These are phyloP conservation scores for Xerocomus spinulosus DNA, from an alignment of 768 basidiomycete genomes.

Conservation along the genomic window DNA sequence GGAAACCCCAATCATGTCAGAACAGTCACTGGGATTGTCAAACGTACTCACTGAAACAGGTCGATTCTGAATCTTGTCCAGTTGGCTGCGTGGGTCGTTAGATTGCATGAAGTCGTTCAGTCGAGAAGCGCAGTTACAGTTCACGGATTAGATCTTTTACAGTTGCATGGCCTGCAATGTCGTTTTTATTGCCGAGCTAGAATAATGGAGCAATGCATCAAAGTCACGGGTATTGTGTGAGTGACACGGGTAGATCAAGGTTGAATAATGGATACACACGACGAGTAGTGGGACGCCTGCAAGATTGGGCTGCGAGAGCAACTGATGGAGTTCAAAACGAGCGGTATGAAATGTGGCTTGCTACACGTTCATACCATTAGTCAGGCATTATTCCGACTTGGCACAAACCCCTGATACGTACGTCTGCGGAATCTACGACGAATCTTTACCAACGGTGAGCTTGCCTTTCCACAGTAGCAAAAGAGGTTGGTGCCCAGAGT, in stretches of 20 bases:
- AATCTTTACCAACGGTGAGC: constrained; percentile 50
- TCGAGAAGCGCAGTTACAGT: constrained; percentile 43
- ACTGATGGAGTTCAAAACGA: constrained; percentile 77
- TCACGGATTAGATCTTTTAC: constrained; percentile 81
- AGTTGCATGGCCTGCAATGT: constrained; percentile 66
- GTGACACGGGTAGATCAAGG: not conserved
- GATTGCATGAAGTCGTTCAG: no score
- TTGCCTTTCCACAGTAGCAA: not conserved
- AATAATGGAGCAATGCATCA: not conserved
- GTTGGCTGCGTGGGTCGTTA: constrained; percentile 31
- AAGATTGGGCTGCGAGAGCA: constrained; percentile 63
- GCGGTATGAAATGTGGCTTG: constrained; percentile 78
- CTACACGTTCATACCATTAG: constrained; percentile 35
- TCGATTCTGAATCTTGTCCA: constrained; percentile 75
- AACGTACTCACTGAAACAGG: constrained; percentile 72
- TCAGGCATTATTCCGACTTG: no score
- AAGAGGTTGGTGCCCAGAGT: not conserved
- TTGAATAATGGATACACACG: constrained; percentile 40
- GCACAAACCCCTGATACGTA: constrained; percentile 35
- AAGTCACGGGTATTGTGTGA: not conserved
- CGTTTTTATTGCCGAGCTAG: constrained; percentile 92
- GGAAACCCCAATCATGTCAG: not conserved
- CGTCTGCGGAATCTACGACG: constrained; percentile 89
- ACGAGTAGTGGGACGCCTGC: constrained; percentile 76
- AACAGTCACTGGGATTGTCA: not conserved